Base-by-base conservation (phyloP, 257 asterid genomes). In the Solanum piurae region DNA sequence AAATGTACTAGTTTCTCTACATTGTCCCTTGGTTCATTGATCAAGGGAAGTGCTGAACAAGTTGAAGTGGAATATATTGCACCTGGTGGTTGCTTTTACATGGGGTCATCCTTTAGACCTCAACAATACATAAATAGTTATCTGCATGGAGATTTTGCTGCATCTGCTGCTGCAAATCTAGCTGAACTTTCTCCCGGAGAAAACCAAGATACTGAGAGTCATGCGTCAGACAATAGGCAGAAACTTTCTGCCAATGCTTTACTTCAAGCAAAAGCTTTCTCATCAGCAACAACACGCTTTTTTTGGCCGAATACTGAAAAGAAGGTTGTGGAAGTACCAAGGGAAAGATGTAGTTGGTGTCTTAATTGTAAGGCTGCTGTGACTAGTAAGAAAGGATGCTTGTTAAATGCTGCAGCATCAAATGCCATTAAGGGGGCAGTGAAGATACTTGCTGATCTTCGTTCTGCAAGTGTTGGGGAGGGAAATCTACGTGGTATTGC, bases 261-360 rank as follows among this genome's bases (percentile, higher is more conserved):
- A 34, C 95, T 94, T 86, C 99, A 96, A 92, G 88, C 88, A 66
- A 96, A 94, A 91, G 99, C 99, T 55, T 93, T 96, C 89, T 94
- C 98, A 25, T 88, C 90, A 34, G 95, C 92, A 49, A 93, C 96
- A 16, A 73, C 86, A 33, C 93, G 92, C 18, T 96, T 96, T 93
- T 92, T 93, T 94, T 96, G 99, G 99, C 98, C 99, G 62, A 92
- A 91, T 91, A 88, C 91, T 40, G 99, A 93, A 88, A 95, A 91
- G 91, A 95, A 93, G 92, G 93, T 96, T 83, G 89, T 92, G 42
- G 99, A 95, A 88, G 93, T 93, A 86, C 97, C 98, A 38, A 92
- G 98, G 90, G 99, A 96, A 93, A 93, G 98, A 91, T 96, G 99
- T 89, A 91, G 97, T 90, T 96, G 98, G 99, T 96, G 98, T 91